Base-by-base conservation (phyloP, 495 filamentous ascomycete genomes). In the Tuber calosporum region DNA sequence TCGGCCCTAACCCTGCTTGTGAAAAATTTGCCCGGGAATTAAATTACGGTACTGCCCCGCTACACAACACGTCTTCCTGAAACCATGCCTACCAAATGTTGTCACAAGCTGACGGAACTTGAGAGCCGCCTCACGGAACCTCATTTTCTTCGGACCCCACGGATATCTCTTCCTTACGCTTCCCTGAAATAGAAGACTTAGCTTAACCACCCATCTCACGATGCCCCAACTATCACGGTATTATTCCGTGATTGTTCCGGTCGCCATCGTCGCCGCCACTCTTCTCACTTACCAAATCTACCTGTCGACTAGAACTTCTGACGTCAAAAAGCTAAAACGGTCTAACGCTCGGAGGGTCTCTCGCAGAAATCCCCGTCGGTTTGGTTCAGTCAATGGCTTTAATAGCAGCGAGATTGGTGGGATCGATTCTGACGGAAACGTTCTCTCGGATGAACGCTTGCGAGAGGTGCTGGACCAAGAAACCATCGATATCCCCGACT, bases 301-400 rank as follows among this genome's bases (percentile, higher is more conserved):
- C 77, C 79, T 40, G 45, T 66, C 71, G 2, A 74, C 72, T 13
- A 74, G 43, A 66, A 58, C 45, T 69, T 70, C 78, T 34, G 38
- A 67, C 20, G 37, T 73, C 67, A 79, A 79, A 62, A 73, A 69
- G 26, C 71, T 80, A 68, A 80, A 80, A 39, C 77, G 78, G 43
- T 79, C 77, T 48, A 80, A 80, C 68, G 78, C 78, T 38, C 77
- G 77, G 13, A 75, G 77, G 41, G 69, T 75, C 69, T 66, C 76
- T 26, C 77, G 76, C 48, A 76, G 77, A 19, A 9, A 73, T 20
- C 68, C 68, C 13, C 67, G 76, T 8, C 66, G 77, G 8, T 39
- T 69, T 62, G 40, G 40, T 22, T 34, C 68, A 9, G 30, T 69
- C 68, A 30, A 30, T 62, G 38, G 53, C 26, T 4, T 62, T 62